These are phyloP conservation scores for Golubevia sp. DNA, from an alignment of 1,284 basidiomycete genomes.

Conservation along the genomic window DNA sequence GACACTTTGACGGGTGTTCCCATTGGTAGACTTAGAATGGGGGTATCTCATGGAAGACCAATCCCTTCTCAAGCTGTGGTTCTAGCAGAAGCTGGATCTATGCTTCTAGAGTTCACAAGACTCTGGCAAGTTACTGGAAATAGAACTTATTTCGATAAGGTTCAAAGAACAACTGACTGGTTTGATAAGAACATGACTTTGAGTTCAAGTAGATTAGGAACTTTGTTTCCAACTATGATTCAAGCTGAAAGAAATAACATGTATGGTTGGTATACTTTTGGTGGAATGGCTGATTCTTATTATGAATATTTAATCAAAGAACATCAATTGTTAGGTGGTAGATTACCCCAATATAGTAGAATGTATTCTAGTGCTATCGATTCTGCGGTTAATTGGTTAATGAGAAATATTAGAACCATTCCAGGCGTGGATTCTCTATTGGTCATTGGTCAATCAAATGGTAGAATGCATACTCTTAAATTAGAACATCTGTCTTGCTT, in stretches of 20 bases:
- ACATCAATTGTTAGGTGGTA: constrained; percentile 51
- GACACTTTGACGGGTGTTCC: constrained; percentile 54
- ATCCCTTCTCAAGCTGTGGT: constrained; percentile 14
- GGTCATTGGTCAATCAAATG: constrained; percentile 21
- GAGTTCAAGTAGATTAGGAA: constrained; percentile 18
- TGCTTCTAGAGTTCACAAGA: constrained; percentile 57
- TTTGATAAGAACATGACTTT: constrained; percentile 49
- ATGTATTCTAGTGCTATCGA: constrained; percentile 54
- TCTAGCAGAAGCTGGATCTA: constrained; percentile 52
- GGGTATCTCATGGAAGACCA: background rate
- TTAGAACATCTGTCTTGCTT: constrained; percentile 57
- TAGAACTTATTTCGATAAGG: constrained; percentile 57
- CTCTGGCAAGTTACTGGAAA: constrained; percentile 61
- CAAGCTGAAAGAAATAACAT: constrained; percentile 29
- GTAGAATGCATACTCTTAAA: constrained; percentile 22
- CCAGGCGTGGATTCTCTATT: constrained; percentile 34
- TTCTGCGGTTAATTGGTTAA: constrained; percentile 37
- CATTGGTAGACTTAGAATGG: constrained; percentile 33
- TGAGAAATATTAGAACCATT: constrained; percentile 36
- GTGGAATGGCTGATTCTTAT: constrained; percentile 57
- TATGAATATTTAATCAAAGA: constrained; percentile 61
- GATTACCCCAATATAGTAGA: constrained; percentile 46
- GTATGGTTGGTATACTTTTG: constrained; percentile 44
- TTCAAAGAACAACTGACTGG: constrained; percentile 56
- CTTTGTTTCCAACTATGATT: constrained; percentile 35